Evolutionary conservation across 2,329 filamentous ascomycete genomes (phyloP).

Genomic region (Pestalotiopsis sp.): DNA sequence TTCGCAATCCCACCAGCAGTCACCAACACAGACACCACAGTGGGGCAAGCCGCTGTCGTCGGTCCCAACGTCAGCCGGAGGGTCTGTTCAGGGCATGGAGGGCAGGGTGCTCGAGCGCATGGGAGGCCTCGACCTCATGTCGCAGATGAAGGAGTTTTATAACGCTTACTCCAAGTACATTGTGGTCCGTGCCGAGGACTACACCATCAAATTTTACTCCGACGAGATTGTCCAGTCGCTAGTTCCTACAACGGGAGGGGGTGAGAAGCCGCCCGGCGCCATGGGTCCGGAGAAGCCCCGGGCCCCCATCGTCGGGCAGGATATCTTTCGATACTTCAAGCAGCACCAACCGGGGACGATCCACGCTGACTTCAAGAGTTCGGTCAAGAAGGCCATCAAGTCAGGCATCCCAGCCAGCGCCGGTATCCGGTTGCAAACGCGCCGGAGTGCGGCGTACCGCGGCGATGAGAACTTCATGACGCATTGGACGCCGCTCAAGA

Average conservation of each 20-base stretch:
- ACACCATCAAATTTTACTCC: slow-evolving; percentile 27
- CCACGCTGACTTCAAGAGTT: slow-evolving; percentile 23
- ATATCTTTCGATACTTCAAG: slow-evolving; percentile 27
- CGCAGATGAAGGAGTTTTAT: slow-evolving; percentile 31
- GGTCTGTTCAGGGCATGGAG: slow-evolving; percentile 22
- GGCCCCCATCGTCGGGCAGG: slow-evolving; percentile 18
- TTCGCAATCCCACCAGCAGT: neutral
- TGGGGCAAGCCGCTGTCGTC: neutral
- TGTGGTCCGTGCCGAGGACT: slow-evolving; percentile 23
- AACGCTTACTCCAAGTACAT: slow-evolving; percentile 29
- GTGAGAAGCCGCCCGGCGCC: slow-evolving; percentile 10
- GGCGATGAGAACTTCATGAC: slow-evolving; percentile 24
- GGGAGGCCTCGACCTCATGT: slow-evolving; percentile 24
- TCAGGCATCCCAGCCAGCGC: slow-evolving; percentile 33
- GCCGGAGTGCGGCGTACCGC: slow-evolving; percentile 25
- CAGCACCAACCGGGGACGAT: slow-evolving; percentile 22
- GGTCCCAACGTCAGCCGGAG: neutral
- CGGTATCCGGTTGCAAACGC: slow-evolving; percentile 26
- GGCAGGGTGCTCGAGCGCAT: slow-evolving; percentile 22
- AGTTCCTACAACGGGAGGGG: slow-evolving; percentile 20
- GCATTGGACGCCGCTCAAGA: slow-evolving; percentile 26
- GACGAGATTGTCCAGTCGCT: slow-evolving; percentile 23
- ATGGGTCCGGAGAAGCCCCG: neutral
- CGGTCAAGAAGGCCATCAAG: slow-evolving; percentile 17
- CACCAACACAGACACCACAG: slow-evolving; percentile 10